phyloP scores from a whole-genome alignment of 495 filamentous ascomycete species.

The Neurospora sp. region DNA sequence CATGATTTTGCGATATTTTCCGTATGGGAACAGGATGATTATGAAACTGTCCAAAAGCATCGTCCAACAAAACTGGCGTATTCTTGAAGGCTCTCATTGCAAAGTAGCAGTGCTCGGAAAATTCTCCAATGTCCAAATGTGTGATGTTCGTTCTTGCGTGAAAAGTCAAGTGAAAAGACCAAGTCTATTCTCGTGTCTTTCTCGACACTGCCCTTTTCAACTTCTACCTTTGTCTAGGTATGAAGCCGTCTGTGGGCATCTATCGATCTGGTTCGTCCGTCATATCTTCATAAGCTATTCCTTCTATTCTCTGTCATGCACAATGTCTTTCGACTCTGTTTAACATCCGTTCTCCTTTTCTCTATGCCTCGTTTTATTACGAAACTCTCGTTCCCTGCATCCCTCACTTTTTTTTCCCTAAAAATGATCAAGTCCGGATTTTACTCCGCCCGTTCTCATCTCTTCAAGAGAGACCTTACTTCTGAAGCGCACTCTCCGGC shows the following conservation, averaged over 20 bases:
- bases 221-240: neutral
- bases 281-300: neutral
- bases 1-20: neutral
- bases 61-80: neutral
- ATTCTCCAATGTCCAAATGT: neutral
- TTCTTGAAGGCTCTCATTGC: neutral
- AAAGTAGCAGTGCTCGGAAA: neutral
- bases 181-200: neutral
- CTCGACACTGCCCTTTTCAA: neutral
- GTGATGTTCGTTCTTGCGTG: neutral
- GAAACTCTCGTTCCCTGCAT: too few relatives aligned
- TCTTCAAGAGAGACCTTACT: constrained; percentile 4
- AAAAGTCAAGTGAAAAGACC: neutral
- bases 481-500: constrained; percentile 38
- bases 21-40: neutral
- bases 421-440: too few relatives aligned
- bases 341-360: neutral
- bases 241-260: neutral
- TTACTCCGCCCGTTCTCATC: too few relatives aligned
- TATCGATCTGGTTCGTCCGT: neutral
- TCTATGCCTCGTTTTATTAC: neutral
- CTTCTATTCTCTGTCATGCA: neutral
- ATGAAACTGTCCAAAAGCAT: neutral
- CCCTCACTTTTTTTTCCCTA: too few relatives aligned
- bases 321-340: neutral